Conservation (phyloP, 768 basidiomycete genomes). For the Chiua virens region DNA sequence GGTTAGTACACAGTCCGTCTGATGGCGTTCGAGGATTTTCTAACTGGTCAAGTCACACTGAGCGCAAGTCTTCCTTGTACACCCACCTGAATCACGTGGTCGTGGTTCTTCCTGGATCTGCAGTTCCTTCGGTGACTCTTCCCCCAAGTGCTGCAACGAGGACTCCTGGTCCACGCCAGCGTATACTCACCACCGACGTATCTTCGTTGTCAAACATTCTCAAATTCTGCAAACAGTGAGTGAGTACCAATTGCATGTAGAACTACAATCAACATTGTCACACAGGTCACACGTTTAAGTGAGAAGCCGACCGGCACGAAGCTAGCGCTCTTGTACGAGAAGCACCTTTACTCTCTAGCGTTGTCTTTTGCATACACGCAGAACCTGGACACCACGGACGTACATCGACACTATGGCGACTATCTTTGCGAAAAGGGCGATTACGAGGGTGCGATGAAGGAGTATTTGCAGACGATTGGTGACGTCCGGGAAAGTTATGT, state of each 20-base stretch:
- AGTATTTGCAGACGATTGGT: conserved; percentile 92
- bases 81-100: conserved; percentile 83
- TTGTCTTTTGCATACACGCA: conserved; percentile 82
- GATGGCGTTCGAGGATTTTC: background rate
- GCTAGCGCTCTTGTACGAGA: conserved; percentile 80
- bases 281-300: conserved; percentile 52
- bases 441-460: conserved; percentile 90
- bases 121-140: conserved; percentile 52
- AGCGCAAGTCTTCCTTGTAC: conserved; percentile 68
- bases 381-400: conserved; percentile 81
- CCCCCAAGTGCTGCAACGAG: conserved; percentile 64
- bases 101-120: conserved; percentile 84
- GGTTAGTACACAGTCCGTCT: conserved; percentile 43
- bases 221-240: conserved; percentile 60
- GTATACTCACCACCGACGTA: conserved; percentile 19
- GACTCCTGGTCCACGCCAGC: conserved; percentile 16
- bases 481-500: conserved; percentile 92
- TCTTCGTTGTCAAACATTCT: conserved; percentile 8
- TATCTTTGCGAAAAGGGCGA: conserved; percentile 82
- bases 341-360: conserved; percentile 76
- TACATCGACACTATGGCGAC: conserved; percentile 88
- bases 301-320: conserved; percentile 86
- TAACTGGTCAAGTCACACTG: conserved; percentile 8
- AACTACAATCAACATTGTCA: conserved; percentile 32
- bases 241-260: background rate